phyloP scores from a whole-genome alignment of 352 stramenopile species.

The Phytopythium aichiense region DNA sequence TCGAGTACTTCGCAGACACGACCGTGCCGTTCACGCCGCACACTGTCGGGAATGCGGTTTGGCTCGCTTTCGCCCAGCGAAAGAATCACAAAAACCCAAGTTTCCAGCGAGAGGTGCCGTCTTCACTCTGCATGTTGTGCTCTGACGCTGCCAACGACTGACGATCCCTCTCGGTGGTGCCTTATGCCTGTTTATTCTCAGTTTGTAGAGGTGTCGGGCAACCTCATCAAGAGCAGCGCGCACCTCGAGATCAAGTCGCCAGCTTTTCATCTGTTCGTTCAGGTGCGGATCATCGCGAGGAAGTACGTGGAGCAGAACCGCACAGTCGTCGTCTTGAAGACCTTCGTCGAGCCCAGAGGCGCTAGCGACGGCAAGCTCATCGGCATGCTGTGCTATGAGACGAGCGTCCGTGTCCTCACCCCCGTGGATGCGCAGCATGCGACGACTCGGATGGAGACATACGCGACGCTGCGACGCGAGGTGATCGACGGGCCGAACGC shows the following conservation, averaged over 20 bases:
- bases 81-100: background rate
- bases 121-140: background rate
- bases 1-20: conserved; percentile 15
- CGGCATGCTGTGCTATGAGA: conserved; percentile 9
- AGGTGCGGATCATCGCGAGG: conserved; percentile 5
- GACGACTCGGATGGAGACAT: background rate
- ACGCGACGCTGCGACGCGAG: background rate
- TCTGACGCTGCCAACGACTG: background rate
- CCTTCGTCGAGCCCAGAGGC: conserved; percentile 3
- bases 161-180: background rate
- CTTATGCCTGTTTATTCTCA: background rate
- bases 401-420: background rate
- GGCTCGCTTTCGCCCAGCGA: background rate
- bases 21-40: conserved; percentile 2
- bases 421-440: background rate
- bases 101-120: conserved; percentile 2
- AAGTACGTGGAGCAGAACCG: conserved; percentile 8
- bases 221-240: conserved; percentile 4
- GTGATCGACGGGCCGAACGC: background rate
- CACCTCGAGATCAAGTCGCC: conserved; percentile 1
- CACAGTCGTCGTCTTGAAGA: conserved; percentile 8
- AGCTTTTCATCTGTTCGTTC: conserved; percentile 5
- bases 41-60: conserved; percentile 4
- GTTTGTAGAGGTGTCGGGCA: background rate
- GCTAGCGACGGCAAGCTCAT: background rate